These are phyloP conservation scores for Hanseniaspora jakobsenii DNA, from an alignment of 805 yeast genomes.

Conservation along the genomic window DNA sequence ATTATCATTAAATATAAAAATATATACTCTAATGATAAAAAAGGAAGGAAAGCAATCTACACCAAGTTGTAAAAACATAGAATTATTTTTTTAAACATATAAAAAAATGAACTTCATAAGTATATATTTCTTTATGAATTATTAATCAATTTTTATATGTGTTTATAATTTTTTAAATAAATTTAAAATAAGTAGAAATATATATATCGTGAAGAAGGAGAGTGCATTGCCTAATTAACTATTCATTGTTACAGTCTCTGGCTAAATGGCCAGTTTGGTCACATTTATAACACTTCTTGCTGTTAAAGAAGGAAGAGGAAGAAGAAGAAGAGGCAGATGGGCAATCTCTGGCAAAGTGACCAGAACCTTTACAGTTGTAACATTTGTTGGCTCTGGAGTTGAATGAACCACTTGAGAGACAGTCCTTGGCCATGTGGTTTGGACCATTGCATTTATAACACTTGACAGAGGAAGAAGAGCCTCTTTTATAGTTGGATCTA, in stretches of 20 bases:
- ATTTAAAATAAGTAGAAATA: too few relatives aligned
- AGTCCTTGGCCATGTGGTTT: conserved; percentile 85
- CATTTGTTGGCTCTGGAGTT: too few relatives aligned
- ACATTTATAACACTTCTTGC: conserved; percentile 36
- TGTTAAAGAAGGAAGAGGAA: background rate
- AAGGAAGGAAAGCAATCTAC: too few relatives aligned
- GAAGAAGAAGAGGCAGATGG: conserved; percentile 40
- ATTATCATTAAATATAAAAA: too few relatives aligned
- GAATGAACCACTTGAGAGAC: conserved; percentile 59
- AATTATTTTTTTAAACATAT: too few relatives aligned
- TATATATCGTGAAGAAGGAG: too few relatives aligned
- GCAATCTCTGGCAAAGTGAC: conserved; percentile 84
- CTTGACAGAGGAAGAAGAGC: conserved; percentile 29
- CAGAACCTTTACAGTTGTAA: conserved; percentile 83
- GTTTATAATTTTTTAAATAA: too few relatives aligned
- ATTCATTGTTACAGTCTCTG: conserved; percentile 43
- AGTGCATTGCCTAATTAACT: background rate
- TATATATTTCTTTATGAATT: too few relatives aligned
- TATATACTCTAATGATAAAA: too few relatives aligned
- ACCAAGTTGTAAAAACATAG: too few relatives aligned
- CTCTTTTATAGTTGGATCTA: conserved; percentile 17
- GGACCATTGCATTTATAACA: conserved; percentile 91
- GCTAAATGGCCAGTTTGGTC: conserved; percentile 72
- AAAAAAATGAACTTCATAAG: too few relatives aligned
- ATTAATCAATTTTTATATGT: too few relatives aligned